Base-by-base conservation (phyloP, 768 basidiomycete genomes). In the Termitomyces sp. region DNA sequence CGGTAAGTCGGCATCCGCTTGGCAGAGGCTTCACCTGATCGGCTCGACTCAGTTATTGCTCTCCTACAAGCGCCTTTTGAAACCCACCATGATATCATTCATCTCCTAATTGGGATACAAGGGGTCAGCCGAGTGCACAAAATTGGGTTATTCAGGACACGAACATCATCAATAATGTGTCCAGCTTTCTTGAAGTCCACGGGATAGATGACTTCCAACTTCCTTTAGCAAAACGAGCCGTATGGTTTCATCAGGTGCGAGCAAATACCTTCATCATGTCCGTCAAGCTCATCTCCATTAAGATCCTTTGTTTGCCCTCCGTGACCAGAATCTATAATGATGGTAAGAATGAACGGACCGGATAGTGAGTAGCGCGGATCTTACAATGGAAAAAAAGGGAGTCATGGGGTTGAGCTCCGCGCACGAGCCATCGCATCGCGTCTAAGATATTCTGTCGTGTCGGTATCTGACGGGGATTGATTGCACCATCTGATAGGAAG, bases 231-330 rank as follows among this genome's bases (percentile, higher is more conserved):
- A 34, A 26, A 52, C n/a, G n/a, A n/a, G n/a, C n/a, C n/a, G n/a
- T n/a, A n/a, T 18, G 20, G 20, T 5, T 37, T 31, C 34, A 31
- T 20, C 18, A n/a, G n/a, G 29, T 15, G 15, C 13, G 24, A 37
- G 41, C 8, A 28, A n/a, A 28, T 56, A 85, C 86, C 83, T 78
- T 94, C 92, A 60, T 94, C 92, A 54, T 75, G 81, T 7, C 93
- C 94, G 64, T 91, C 88, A 0, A 77, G 72, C 70, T 95, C 87
- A 62, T 92, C 91, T 3, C 90, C 90, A 62, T 91, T 80, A 1
- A 72, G 59, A 70, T 97, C 94, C 54, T 77, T 78, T 3, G 87
- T 86, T 67, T 95, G 94, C 10, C 94, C 96, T n/a, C 97, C 96
- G 65, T 98, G 95, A 0, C 95, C 96, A 1, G 94, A 96, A 72